Percentiles rank a stretch among this genome's conserved stretches.
These are phyloP conservation scores for Lizonia empirigonia DNA, from an alignment of 2,329 filamentous ascomycete species.

Conservation along the genomic window DNA sequence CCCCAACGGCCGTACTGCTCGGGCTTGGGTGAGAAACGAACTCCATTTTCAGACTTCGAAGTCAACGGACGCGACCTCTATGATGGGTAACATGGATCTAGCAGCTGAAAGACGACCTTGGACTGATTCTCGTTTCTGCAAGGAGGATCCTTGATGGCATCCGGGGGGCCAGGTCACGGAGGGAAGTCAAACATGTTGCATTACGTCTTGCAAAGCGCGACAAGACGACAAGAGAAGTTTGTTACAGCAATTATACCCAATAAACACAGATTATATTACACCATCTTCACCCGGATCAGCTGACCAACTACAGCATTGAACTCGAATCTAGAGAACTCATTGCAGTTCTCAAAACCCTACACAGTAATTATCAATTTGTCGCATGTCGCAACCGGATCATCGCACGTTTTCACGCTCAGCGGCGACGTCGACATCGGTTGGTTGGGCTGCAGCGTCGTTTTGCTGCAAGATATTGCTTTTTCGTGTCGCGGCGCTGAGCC, in stretches of 20 bases:
- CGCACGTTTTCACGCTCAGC: background rate
- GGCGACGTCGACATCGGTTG: background rate
- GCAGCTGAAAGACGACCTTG: background rate
- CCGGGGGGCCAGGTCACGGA: background rate
- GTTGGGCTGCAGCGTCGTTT: conserved; percentile 1
- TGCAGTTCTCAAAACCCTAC: background rate
- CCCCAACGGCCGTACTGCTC: background rate
- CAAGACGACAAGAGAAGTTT: background rate
- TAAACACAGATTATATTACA: background rate
- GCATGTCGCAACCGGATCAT: background rate
- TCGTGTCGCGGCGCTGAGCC: conserved; percentile 2
- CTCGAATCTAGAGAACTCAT: background rate
- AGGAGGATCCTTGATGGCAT: background rate
- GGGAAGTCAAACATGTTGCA: too few relatives aligned
- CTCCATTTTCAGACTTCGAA: background rate
- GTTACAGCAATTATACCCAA: background rate
- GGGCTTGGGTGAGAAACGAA: background rate
- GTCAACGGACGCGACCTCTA: background rate
- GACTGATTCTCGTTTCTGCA: background rate
- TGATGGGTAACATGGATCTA: background rate
- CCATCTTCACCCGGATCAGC: too few relatives aligned
- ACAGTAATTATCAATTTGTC: background rate
- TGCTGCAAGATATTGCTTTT: conserved; percentile 23
- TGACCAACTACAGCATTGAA: background rate
- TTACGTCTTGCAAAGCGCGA: too few relatives aligned